Base-by-base conservation (phyloP, 192 early-diverging fungal genomes). In the Dissophora ornata region DNA sequence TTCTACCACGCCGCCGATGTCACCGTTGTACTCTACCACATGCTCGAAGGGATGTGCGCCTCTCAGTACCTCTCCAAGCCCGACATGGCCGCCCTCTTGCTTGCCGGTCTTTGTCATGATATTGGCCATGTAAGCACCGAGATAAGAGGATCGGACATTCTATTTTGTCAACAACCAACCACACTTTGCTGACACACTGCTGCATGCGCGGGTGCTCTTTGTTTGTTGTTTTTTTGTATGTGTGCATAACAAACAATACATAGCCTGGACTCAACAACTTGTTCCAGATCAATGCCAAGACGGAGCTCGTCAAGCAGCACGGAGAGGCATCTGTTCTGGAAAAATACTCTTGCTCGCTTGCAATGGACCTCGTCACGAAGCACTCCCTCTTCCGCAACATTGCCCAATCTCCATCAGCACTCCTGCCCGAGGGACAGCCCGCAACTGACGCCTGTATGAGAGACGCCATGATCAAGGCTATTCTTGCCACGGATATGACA, bases 1-100 rank as follows among this genome's bases (percentile, higher is more conserved):
- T 97, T 96, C 64, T 91, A 91, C 77, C 96, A 97, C 60, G 95
- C 95, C 12, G 86, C 93, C 1, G 96, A 97, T 83, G 96, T 97
- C 0, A 89, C 91, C 0, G 86, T 89, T 33, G 92, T 95, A 59
- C 83, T 96, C 7, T 94, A 89, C 74, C 91, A 92, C 50, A 88
- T 93, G 74, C 80, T 97, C 4, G 82, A 69, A 22, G 88, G 92
- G 25, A 84, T 93, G 69, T 87, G 82, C 34, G 86, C 91, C 0
- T 80, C 83, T 2, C 85, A 87, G 6, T 91, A 92, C 51, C 67
- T 95, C 10, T 85, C 89, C 12, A 66, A 83, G 28, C 80, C 88
- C 6, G 94, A 96, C 62, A 86, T 91, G 63, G 90, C 91, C n/a
- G 84, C 88, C 22, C 67, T 97, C 44, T 73, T 98, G 7, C 86